Evolutionary conservation across 2,329 filamentous ascomycete genomes (phyloP).

Genomic region (Trichoderma polysporum): DNA sequence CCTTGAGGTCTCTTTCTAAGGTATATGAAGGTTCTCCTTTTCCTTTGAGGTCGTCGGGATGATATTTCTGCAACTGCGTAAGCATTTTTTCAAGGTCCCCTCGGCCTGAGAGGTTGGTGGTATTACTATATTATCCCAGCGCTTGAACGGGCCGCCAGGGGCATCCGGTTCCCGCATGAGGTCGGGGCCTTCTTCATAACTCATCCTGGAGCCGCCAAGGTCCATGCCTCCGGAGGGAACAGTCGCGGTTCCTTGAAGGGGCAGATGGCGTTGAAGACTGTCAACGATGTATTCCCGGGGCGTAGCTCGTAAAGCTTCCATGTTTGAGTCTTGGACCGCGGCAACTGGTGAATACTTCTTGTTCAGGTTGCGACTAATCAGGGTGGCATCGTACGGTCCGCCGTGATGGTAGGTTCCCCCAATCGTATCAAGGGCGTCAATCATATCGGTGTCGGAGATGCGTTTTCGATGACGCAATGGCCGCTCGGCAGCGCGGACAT

Average conservation of each 20-base stretch:
- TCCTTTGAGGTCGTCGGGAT: constrained; percentile 75
- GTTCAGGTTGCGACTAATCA: constrained; percentile 69
- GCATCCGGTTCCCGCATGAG: constrained; percentile 73
- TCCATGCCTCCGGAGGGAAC: constrained; percentile 74
- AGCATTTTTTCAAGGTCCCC: neutral
- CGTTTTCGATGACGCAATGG: constrained; percentile 66
- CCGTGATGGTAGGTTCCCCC: constrained; percentile 78
- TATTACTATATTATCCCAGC: constrained; percentile 68
- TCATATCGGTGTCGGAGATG: constrained; percentile 69
- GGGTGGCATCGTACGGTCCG: constrained; percentile 84
- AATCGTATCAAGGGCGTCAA: constrained; percentile 75
- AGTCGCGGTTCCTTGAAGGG: constrained; percentile 74
- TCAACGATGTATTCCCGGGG: constrained; percentile 76
- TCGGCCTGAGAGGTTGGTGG: constrained; percentile 34
- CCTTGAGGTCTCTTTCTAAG: constrained; percentile 66
- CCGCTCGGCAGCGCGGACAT: constrained; percentile 65
- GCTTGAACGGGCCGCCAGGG: constrained; percentile 71
- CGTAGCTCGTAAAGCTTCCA: constrained; percentile 76
- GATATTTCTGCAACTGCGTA: constrained; percentile 56
- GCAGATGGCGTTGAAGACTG: constrained; percentile 69
- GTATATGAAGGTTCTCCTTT: constrained; percentile 77
- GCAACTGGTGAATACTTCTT: constrained; percentile 68
- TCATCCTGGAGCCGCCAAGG: constrained; percentile 65
- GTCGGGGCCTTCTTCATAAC: constrained; percentile 84
- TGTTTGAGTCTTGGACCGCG: constrained; percentile 70